These are phyloP conservation scores for Prunus mume DNA, from an alignment of 306 rosid species.

Conservation along the genomic window DNA sequence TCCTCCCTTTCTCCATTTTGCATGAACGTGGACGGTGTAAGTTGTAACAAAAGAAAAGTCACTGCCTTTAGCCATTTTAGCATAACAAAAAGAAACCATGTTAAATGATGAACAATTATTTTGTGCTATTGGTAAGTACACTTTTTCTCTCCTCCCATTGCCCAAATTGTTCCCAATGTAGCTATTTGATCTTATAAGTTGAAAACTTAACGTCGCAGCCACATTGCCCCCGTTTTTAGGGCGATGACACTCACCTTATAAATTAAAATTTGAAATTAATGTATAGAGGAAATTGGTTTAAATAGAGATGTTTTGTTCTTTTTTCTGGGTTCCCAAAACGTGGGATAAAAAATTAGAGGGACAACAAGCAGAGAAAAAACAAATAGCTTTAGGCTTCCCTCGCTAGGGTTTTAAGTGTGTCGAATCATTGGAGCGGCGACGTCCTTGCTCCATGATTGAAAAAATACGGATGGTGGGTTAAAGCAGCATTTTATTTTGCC, in stretches of 20 bases:
- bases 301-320: background rate
- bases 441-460: background rate
- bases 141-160: too few species aligned
- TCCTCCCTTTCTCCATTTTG: background rate
- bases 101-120: background rate
- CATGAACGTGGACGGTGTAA: background rate
- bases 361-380: background rate
- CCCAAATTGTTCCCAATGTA: background rate
- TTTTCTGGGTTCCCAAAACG: background rate
- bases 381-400: background rate
- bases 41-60: background rate
- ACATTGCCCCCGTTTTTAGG: slow-evolving; percentile 32
- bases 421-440: background rate
- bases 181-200: background rate
- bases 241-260: slow-evolving; percentile 18
- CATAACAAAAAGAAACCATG: background rate
- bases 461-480: background rate
- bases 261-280: background rate
- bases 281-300: background rate
- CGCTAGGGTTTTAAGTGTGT: background rate
- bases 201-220: slow-evolving; percentile 30
- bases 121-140: too few species aligned
- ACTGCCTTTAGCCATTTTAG: background rate
- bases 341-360: background rate
- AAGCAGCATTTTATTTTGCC: background rate